Base-by-base conservation (phyloP, 2,329 filamentous ascomycete species). In the Fusarium proliferatum region DNA sequence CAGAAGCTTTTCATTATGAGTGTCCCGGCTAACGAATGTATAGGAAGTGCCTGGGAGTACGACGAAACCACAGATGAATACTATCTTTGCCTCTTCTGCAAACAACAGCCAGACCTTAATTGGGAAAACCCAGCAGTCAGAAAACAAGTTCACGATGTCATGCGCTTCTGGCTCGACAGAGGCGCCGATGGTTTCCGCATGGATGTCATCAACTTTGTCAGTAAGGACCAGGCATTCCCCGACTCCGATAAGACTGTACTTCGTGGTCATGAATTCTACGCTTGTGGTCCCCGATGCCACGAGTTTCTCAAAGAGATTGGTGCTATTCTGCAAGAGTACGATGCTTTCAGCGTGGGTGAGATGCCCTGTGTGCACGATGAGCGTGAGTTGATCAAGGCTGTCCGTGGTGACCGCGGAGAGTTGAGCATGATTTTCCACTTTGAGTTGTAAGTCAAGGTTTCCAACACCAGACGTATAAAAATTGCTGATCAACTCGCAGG, bases 341-440 rank as follows among this genome's bases (percentile, higher is more conserved):
- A 86, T 66, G 85, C 85, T n/a, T 85, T 88, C 73, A 86, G 84
- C 61, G 86, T 88, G 5, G 86, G 86, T 16, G 86, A 88, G 80
- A 86, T 87, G 81, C 85, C 86, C 6, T 84, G 82, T 61, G 81
- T 85, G 21, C 77, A 81, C n/a, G 83, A 85, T 53, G 81, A 83
- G 45, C 74, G 80, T 16, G 81, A 85, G 72, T 66, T 86, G 38
- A 85, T 87, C 65, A 82, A 83, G 66, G 83, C 82, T 11, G 90
- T 93, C 5, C 85, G 85, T 6, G 86, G 85, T 28, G 86, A 88
- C 57, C 85, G 88, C 21, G 85, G 86, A 38, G 90, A 93, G 77
- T 81, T 93, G 49, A 90, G 88, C 79, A 93, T 93, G 90, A 91
- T 93, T 41, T 93, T 94, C 81, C 89, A 92, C 75, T 94, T 94